These are phyloP conservation scores for Rhizopogon vulgaris DNA, from an alignment of 768 basidiomycete genomes.

Conservation along the genomic window DNA sequence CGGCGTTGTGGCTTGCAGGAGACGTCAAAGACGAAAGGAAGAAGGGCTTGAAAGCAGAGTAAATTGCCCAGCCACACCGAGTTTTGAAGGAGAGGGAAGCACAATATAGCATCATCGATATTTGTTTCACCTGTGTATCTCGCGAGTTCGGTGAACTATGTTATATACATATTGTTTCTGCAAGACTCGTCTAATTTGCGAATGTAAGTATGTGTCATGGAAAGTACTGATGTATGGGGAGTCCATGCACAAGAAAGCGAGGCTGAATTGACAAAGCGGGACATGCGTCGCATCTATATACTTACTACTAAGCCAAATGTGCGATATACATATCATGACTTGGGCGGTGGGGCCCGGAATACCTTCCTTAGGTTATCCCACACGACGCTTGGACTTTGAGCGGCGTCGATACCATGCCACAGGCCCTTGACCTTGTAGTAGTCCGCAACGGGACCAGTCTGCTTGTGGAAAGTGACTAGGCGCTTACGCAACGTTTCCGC, in stretches of 20 bases:
- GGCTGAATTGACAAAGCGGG: too few species aligned
- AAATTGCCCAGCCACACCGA: neutral
- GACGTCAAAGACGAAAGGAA: slow-evolving; percentile 64
- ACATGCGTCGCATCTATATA: neutral
- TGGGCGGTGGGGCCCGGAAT: slow-evolving; percentile 36
- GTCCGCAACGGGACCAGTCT: slow-evolving; percentile 93
- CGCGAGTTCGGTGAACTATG: neutral
- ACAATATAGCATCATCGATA: slow-evolving; percentile 2
- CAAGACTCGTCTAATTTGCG: slow-evolving; percentile 1
- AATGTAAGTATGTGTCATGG: slow-evolving; percentile 21
- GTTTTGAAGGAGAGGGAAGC: neutral
- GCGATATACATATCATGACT: slow-evolving; percentile 10
- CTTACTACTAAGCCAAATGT: neutral
- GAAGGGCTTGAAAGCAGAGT: slow-evolving; percentile 31
- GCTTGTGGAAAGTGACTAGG: slow-evolving; percentile 80
- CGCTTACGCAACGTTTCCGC: slow-evolving; percentile 92
- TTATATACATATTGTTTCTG: slow-evolving; percentile 10
- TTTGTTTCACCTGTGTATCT: neutral
- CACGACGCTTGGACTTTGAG: slow-evolving; percentile 87
- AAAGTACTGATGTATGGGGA: slow-evolving; percentile 12
- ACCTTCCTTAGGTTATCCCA: slow-evolving; percentile 77
- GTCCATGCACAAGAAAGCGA: slow-evolving; percentile 1
- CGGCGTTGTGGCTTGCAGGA: slow-evolving; percentile 80
- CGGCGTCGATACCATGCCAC: slow-evolving; percentile 89
- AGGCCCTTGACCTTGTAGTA: slow-evolving; percentile 92